A percentile compares a stretch with the other conserved stretches of the same genome.
Conservation (phyloP, 768 basidiomycete genomes). For the Hortiboletus campestris region DNA sequence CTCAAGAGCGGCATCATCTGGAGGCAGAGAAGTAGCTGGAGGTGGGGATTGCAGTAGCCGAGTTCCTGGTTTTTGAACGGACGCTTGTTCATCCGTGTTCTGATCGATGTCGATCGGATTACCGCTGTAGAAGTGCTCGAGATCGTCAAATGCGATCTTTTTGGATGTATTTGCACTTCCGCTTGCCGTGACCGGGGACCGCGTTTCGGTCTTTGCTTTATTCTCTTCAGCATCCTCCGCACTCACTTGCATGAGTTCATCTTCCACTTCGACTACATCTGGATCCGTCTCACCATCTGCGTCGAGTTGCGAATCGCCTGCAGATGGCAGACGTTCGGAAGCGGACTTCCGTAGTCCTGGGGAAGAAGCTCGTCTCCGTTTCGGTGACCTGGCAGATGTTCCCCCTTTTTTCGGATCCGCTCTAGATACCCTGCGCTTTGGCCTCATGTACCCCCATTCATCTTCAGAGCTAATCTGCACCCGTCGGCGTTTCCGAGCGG, state of each 20-base stretch:
- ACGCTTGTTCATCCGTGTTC: conserved; percentile 13
- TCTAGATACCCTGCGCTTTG: conserved; percentile 13
- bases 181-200: not conserved
- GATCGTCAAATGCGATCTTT: conserved; percentile 27
- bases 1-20: not conserved
- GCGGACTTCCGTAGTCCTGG: conserved; percentile 24
- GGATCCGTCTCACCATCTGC: conserved; percentile 34
- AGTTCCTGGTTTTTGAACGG: not conserved
- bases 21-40: not conserved
- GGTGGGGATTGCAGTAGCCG: not conserved
- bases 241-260: conserved; percentile 28
- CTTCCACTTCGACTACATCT: conserved; percentile 39
- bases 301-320: conserved; percentile 31
- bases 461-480: conserved; percentile 7
- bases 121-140: conserved; percentile 29
- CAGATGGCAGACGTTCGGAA: conserved; percentile 20
- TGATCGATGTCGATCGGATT: conserved; percentile 35
- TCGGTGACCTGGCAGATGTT: conserved; percentile 4
- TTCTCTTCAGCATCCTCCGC: conserved; percentile 20
- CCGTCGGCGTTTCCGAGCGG: conserved; percentile 28
- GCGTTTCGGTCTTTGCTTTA: conserved; percentile 5
- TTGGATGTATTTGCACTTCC: conserved; percentile 1
- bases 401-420: conserved; percentile 4
- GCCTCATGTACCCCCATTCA: conserved; percentile 3
- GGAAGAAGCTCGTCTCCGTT: conserved; percentile 29